phyloP scores from a whole-genome alignment of 2,329 filamentous ascomycete genomes.

The Herpotrichia juniperi region DNA sequence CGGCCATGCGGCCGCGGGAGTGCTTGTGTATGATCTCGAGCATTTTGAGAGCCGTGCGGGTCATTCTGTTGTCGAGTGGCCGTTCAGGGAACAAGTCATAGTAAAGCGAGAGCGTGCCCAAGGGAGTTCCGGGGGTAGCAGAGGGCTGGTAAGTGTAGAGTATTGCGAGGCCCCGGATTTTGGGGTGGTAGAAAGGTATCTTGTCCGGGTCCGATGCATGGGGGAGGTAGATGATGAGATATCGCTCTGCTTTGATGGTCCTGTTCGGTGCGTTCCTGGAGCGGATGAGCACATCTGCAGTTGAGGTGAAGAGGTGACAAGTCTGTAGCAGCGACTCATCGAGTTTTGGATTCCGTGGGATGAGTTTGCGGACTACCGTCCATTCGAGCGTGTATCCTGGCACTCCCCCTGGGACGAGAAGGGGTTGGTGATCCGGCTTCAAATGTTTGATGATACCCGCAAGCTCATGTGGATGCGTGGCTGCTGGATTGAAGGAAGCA shows the following conservation, averaged over 20 bases:
- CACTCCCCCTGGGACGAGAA: conserved; percentile 29
- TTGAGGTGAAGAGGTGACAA: conserved; percentile 69
- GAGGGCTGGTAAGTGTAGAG: conserved; percentile 68
- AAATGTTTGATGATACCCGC: conserved; percentile 57
- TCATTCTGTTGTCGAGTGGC: conserved; percentile 59
- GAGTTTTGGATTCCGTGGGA: conserved; percentile 80
- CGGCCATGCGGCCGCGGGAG: conserved; percentile 66
- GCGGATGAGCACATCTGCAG: conserved; percentile 16
- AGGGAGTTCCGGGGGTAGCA: conserved; percentile 26
- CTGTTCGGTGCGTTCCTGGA: conserved; percentile 28
- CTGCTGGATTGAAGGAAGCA: conserved; percentile 40
- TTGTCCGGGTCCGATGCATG: conserved; percentile 67
- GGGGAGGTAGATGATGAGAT: conserved; percentile 78
- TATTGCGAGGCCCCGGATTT: conserved; percentile 75
- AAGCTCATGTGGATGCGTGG: conserved; percentile 41
- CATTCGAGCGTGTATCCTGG: conserved; percentile 58
- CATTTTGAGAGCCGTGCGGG: conserved; percentile 71
- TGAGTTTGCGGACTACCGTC: conserved; percentile 74
- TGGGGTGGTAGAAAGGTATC: conserved; percentile 88
- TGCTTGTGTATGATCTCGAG: conserved; percentile 75
- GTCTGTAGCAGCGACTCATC: conserved; percentile 82
- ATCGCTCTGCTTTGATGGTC: conserved; percentile 45
- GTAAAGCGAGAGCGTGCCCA: conserved; percentile 57
- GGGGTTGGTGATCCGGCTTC: conserved; percentile 47
- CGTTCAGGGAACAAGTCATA: conserved; percentile 54